Conservation (phyloP, 805 yeast species). For the Lipomyces orientalis region DNA sequence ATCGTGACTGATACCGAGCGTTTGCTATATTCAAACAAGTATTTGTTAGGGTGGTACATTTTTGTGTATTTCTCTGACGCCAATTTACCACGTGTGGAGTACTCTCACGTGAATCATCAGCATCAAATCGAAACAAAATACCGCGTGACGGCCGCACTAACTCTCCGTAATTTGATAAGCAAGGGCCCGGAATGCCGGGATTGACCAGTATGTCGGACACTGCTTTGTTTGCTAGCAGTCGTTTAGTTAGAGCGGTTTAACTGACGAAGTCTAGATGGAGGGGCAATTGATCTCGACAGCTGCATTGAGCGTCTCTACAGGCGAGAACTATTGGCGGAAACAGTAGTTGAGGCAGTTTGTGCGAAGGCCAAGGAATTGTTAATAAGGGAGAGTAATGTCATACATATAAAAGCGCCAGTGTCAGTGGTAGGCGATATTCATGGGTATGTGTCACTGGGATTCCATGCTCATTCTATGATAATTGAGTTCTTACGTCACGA, state of each 20-base stretch:
- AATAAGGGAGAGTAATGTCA: slow-evolving; percentile 82
- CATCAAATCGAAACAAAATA: not conserved
- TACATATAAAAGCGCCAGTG: slow-evolving; percentile 81
- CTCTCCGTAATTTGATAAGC: not conserved
- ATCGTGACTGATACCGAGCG: not conserved
- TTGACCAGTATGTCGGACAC: slow-evolving; percentile 10
- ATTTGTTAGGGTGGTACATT: not conserved
- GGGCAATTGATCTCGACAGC: slow-evolving; percentile 60
- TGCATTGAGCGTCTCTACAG: slow-evolving; percentile 70
- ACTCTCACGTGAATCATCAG: not conserved
- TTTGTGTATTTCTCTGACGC: not conserved
- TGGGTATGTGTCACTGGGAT: slow-evolving; percentile 47
- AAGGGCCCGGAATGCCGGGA: slow-evolving; percentile 17
- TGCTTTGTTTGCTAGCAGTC: not conserved
- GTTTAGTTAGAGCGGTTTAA: not conserved
- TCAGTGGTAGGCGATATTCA: slow-evolving; percentile 98
- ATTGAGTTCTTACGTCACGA: not conserved
- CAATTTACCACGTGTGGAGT: not conserved
- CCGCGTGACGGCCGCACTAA: not conserved
- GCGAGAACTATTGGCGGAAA: slow-evolving; percentile 72
- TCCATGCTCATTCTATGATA: too few species aligned
- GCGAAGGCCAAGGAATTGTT: slow-evolving; percentile 82
- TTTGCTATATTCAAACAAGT: not conserved
- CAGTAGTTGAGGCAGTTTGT: slow-evolving; percentile 73
- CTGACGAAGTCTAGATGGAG: slow-evolving; percentile 12